Percentiles rank a stretch among this genome's conserved stretches.
phyloP scores from a whole-genome alignment of 129 eudicot genomes.

The sunflower (Helianthus annuus) region DNA sequence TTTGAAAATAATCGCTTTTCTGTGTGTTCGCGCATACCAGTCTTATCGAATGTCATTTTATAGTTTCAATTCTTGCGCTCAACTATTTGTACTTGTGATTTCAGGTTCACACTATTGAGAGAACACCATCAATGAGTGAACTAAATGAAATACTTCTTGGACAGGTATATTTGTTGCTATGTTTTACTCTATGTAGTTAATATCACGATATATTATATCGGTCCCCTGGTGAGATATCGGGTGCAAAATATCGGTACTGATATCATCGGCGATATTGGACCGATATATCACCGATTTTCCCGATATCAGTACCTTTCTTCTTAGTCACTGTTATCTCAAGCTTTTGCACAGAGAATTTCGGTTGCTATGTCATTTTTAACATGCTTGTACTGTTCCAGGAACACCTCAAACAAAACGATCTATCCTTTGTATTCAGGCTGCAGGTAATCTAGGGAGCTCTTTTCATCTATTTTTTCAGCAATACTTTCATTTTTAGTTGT shows the following conservation, averaged over 20 bases:
- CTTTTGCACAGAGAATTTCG: background rate
- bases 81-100: constrained; percentile 32
- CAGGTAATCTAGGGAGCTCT: constrained; percentile 62
- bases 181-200: constrained; percentile 2
- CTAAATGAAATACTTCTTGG: constrained; percentile 90
- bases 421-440: constrained; percentile 88
- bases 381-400: constrained; percentile 66
- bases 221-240: too few relatives aligned
- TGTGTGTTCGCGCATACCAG: constrained; percentile 8
- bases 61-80: constrained; percentile 9
- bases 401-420: constrained; percentile 87
- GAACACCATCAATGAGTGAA: constrained; percentile 97
- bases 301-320: background rate
- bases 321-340: constrained; percentile 7
- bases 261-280: too few relatives aligned
- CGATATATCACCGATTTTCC: too few relatives aligned
- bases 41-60: constrained; percentile 12
- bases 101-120: constrained; percentile 88
- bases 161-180: constrained; percentile 57
- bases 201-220: too few relatives aligned
- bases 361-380: constrained; percentile 15
- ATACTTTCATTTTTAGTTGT: background rate
- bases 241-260: too few relatives aligned
- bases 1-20: background rate
- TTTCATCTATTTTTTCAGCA: background rate